Percentiles rank a stretch among this genome's conserved stretches.
Evolutionary conservation across 169 alveolate genomes (phyloP).

Genomic region (Plasmodium falciparum): DNA sequence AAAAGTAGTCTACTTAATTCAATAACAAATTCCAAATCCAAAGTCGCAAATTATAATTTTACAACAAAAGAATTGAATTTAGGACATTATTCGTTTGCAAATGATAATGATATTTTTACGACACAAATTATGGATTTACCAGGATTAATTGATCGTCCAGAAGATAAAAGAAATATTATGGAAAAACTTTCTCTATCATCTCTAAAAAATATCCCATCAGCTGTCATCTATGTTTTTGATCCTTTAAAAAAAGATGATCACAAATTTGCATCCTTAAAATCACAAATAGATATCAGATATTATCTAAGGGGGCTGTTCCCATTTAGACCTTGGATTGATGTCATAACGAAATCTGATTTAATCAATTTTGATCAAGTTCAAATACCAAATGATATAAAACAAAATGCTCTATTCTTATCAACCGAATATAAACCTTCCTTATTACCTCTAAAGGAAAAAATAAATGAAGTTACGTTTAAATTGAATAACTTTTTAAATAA

Average conservation of each 20-base stretch:
- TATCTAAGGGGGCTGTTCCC: conserved; percentile 70
- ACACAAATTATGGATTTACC: conserved; percentile 74
- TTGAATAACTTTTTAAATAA: conserved; percentile 27
- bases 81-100: conserved; percentile 73
- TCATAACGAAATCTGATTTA: conserved; percentile 57
- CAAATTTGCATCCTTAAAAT: conserved; percentile 49
- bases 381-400: conserved; percentile 59
- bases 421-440: conserved; percentile 47
- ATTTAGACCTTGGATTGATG: conserved; percentile 76
- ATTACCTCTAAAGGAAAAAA: conserved; percentile 52
- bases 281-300: conserved; percentile 69
- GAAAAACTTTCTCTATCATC: conserved; percentile 65
- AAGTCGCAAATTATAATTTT: conserved; percentile 64
- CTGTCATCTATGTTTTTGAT: conserved; percentile 66
- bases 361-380: conserved; percentile 26
- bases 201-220: conserved; percentile 62
- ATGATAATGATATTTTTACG: conserved; percentile 46
- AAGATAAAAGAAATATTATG: conserved; percentile 71
- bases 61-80: conserved; percentile 66
- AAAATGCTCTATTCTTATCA: conserved; percentile 62
- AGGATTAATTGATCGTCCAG: conserved; percentile 69
- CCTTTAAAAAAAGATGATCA: conserved; percentile 70
- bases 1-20: conserved; percentile 68
- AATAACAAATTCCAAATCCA: conserved; percentile 52
- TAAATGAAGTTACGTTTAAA: conserved; percentile 57